phyloP scores from a whole-genome alignment of 164 flowering plant genomes.

The Macadamia integrifolia region DNA sequence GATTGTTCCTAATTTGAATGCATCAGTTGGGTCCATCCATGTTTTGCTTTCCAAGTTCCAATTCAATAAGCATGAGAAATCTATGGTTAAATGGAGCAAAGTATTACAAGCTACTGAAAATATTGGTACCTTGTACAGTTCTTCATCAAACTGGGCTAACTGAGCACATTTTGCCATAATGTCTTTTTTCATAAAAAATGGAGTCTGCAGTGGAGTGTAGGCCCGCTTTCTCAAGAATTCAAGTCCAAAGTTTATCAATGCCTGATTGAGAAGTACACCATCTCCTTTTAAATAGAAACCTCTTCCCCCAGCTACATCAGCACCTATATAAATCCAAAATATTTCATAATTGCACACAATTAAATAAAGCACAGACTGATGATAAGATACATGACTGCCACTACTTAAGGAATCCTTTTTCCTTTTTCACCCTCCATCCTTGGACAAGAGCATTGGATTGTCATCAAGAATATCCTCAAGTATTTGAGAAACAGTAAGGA shows the following conservation, averaged over 20 bases:
- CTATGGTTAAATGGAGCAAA: too few species aligned
- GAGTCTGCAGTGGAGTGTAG: conserved; percentile 68
- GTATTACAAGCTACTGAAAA: too few species aligned
- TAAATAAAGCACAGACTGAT: neutral
- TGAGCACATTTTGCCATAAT: conserved; percentile 97
- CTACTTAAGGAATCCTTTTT: neutral
- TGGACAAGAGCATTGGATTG: too few species aligned
- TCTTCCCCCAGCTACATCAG: conserved; percentile 93
- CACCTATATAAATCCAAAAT: conserved; percentile 34
- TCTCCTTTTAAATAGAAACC: conserved; percentile 86
- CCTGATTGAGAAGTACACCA: conserved; percentile 89
- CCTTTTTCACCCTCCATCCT: neutral
- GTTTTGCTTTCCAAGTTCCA: too few species aligned
- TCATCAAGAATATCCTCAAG: too few species aligned
- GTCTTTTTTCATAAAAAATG: conserved; percentile 94
- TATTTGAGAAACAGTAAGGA: too few species aligned
- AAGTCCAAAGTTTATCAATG: conserved; percentile 76
- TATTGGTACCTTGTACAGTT: conserved; percentile 81
- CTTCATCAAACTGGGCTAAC: conserved; percentile 95
- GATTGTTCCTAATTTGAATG: too few species aligned
- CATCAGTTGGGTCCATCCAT: too few species aligned
- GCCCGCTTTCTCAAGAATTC: conserved; percentile 59
- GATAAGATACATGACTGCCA: neutral
- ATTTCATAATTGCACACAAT: neutral
- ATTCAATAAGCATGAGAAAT: too few species aligned